These are phyloP conservation scores for Tephrocybe sp. DNA, from an alignment of 768 basidiomycete genomes.

Conservation along the genomic window DNA sequence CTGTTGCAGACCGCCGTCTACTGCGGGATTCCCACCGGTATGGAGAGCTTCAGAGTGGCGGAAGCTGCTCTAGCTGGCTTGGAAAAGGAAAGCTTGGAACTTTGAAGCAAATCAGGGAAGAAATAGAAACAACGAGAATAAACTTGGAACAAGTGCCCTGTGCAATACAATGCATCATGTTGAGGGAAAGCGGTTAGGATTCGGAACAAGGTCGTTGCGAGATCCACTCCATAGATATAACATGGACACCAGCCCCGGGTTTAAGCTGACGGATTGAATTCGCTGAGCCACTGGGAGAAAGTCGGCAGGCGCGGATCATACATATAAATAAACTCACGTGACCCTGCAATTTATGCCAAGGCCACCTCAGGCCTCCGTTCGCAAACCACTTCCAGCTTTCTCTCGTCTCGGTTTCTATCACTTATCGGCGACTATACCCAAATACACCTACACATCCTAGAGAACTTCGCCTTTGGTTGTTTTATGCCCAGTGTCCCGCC, in stretches of 20 bases:
- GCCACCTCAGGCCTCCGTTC: neutral
- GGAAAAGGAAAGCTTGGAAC: slow-evolving; percentile 27
- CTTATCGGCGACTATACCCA: slow-evolving; percentile 17
- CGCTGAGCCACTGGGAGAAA: too few species aligned
- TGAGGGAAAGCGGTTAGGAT: too few species aligned
- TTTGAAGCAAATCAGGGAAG: neutral
- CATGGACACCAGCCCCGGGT: too few species aligned
- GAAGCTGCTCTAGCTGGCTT: slow-evolving; percentile 38
- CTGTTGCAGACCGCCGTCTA: slow-evolving; percentile 43
- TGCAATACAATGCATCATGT: too few species aligned
- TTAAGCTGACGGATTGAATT: too few species aligned
- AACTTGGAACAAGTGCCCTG: too few species aligned
- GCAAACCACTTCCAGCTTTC: slow-evolving; percentile 2
- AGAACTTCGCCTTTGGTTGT: slow-evolving; percentile 9
- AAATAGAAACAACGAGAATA: neutral
- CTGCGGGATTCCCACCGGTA: slow-evolving; percentile 42
- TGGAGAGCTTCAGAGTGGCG: slow-evolving; percentile 40
- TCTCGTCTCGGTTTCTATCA: slow-evolving; percentile 2
- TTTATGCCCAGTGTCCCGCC: slow-evolving; percentile 16
- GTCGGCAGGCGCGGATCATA: neutral
- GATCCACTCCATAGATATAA: too few species aligned
- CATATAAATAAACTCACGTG: slow-evolving; percentile 2
- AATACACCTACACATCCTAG: slow-evolving; percentile 7
- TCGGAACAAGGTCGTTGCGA: too few species aligned
- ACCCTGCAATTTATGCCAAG: neutral